phyloP scores from a whole-genome alignment of 2,329 filamentous ascomycete genomes.

The Pezicula radicicola region DNA sequence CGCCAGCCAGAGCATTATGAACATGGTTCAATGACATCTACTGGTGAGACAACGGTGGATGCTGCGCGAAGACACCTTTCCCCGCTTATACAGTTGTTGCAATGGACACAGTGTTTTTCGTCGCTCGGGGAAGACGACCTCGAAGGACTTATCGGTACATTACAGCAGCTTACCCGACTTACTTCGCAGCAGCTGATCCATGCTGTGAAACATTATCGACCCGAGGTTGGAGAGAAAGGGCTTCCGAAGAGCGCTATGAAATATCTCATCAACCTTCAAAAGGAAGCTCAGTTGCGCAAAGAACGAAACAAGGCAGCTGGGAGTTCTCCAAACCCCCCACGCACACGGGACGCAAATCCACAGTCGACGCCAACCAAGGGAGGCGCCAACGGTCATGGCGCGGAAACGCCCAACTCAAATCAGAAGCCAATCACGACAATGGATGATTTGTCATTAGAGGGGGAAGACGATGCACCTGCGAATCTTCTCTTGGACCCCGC shows the following conservation, averaged over 20 bases:
- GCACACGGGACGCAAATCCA: constrained; percentile 32
- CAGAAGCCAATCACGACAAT: constrained; percentile 27
- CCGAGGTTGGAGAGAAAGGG: constrained; percentile 92
- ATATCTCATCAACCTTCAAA: constrained; percentile 78
- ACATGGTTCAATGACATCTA: constrained; percentile 79
- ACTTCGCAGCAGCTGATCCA: constrained; percentile 88
- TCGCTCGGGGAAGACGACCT: constrained; percentile 82
- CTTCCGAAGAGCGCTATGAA: constrained; percentile 85
- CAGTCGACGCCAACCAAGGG: constrained; percentile 34
- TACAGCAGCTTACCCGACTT: constrained; percentile 83
- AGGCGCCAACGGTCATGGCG: constrained; percentile 40
- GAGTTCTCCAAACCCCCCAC: no score
- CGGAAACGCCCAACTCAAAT: constrained; percentile 37
- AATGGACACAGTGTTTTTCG: constrained; percentile 98
- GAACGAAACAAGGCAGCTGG: constrained; percentile 48
- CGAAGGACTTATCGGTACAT: constrained; percentile 81
- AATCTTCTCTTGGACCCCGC: constrained; percentile 83
- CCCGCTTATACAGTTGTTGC: constrained; percentile 87
- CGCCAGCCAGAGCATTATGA: constrained; percentile 94
- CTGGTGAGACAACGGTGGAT: constrained; percentile 84
- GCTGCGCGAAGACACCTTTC: constrained; percentile 80
- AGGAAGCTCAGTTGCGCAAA: constrained; percentile 62
- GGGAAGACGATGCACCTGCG: constrained; percentile 68
- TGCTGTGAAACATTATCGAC: constrained; percentile 86
- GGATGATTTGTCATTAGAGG: constrained; percentile 29